Evolutionary conservation across 1,284 basidiomycete genomes (phyloP), one percentile per base, ranked within the genome.

Genomic region (Ceratorhiza oryzae-sativae): DNA sequence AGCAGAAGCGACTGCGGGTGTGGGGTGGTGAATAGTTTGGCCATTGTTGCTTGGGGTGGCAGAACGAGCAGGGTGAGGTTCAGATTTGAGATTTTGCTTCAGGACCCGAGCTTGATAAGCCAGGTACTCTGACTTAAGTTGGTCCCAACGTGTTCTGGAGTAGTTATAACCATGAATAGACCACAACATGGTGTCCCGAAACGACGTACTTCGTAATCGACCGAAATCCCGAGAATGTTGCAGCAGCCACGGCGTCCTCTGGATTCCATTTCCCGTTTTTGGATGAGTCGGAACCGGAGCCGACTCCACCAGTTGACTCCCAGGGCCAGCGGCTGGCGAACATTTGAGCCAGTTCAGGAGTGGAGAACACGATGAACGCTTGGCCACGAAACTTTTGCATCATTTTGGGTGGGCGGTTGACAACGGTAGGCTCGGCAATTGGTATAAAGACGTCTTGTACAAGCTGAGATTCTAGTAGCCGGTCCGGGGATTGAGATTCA

Each of bases 51-150:
- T 53, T 5, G 9, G 23, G 23, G 15, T 48, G 15, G 23, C 8
- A 53, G 49, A 10, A 53, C 20, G 27, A 5, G 23, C 13, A 42
- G 58, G 41, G 10, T 23, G 36, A 27, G 15, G 58, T 41, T 25
- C 58, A 15, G 13, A 39, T 27, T 2, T 41, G 23, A 23, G 45
- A 23, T 4, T 41, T 58, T 42, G 59, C 51, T 62, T 56, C 25
- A 41, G 71, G 32, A 30, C 39, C 9, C 49, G 60, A 68, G 61
- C 82, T 48, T 87, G 85, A 76, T 89, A 86, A 0, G 80, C 76
- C n/a, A 88, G 78, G 77, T 92, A 92, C 76, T 91, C 87, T 1
- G 85, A 82, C 68, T 87, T 87, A 39, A 91, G 78, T 51, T 80
- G 77, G 15, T 87, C 85, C 90, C 91, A 93, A 18, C 79, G 80